phyloP scores from a whole-genome alignment of 176 grass and related monocot genomes.

The Oryza australiensis region DNA sequence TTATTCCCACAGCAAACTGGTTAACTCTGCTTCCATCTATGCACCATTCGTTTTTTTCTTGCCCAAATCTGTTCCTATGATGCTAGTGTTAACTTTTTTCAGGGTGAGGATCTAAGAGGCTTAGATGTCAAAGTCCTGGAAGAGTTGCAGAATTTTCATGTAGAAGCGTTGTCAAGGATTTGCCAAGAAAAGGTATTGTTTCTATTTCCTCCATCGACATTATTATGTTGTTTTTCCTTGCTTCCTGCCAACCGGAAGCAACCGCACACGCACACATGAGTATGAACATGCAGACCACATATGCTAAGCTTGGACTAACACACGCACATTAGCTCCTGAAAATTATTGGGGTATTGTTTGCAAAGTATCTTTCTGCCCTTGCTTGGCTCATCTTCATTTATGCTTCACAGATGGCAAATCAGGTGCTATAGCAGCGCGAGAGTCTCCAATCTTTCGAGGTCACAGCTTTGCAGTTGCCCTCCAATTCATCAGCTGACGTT shows the following conservation, averaged over 20 bases:
- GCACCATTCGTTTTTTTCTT: slow-evolving; percentile 3
- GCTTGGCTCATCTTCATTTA: slow-evolving; percentile 2
- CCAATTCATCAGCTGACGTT: background rate
- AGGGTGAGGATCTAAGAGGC: slow-evolving; percentile 82
- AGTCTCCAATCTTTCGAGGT: background rate
- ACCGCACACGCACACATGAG: background rate
- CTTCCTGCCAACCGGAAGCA: slow-evolving; percentile 1
- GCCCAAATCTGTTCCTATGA: slow-evolving; percentile 12
- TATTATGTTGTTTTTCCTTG: slow-evolving; percentile 7
- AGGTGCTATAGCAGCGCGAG: slow-evolving; percentile 51
- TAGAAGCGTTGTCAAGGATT: slow-evolving; percentile 87
- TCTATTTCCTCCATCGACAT: background rate
- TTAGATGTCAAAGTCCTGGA: slow-evolving; percentile 76
- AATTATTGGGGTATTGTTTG: background rate
- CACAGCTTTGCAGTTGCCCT: background rate
- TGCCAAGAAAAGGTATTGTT: slow-evolving; percentile 84
- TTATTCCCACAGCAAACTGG: background rate
- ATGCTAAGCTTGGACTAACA: background rate
- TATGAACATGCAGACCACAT: background rate
- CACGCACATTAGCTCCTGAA: background rate
- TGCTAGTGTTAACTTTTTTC: slow-evolving; percentile 22
- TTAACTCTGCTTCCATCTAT: background rate
- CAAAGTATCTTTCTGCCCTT: background rate
- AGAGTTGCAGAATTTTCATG: slow-evolving; percentile 87
- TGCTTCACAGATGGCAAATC: slow-evolving; percentile 73